These are phyloP conservation scores for Parasarocladium wereldwijsianum DNA, from an alignment of 2,329 filamentous ascomycete genomes.

Conservation along the genomic window DNA sequence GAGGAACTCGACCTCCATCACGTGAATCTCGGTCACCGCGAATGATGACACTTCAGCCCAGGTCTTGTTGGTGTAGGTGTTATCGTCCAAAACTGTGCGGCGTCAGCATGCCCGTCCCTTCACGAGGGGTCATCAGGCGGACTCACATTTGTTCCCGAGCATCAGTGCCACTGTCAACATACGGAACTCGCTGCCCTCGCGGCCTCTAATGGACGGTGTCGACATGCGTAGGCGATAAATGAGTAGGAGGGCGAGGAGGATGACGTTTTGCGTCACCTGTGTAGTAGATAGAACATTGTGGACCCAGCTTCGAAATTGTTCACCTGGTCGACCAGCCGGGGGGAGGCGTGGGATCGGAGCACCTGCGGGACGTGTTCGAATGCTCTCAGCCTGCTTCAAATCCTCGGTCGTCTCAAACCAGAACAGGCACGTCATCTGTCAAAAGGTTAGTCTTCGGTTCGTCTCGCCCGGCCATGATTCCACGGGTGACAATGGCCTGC, in stretches of 20 bases:
- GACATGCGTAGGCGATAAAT: constrained; percentile 85
- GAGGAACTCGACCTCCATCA: constrained; percentile 99
- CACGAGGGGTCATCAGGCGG: not conserved
- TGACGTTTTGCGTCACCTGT: constrained; percentile 91
- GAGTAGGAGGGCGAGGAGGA: constrained; percentile 78
- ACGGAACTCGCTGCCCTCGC: constrained; percentile 84
- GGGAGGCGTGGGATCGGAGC: constrained; percentile 39
- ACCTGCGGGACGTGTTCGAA: constrained; percentile 25
- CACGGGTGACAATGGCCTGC: constrained; percentile 7
- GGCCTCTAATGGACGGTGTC: constrained; percentile 79
- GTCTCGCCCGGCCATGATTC: not conserved
- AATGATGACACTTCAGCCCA: constrained; percentile 98
- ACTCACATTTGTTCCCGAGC: constrained; percentile 89
- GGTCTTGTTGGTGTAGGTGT: constrained; percentile 98
- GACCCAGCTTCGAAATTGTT: constrained; percentile 87
- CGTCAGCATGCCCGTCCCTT: constrained; percentile 13
- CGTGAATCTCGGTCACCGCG: constrained; percentile 84
- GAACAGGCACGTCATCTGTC: constrained; percentile 83
- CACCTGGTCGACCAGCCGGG: constrained; percentile 58
- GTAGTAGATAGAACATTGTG: constrained; percentile 82
- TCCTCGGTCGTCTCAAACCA: constrained; percentile 90
- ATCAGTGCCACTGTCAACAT: constrained; percentile 89
- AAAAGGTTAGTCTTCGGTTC: not conserved
- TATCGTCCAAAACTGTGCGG: constrained; percentile 71
- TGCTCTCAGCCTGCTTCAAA: constrained; percentile 57